These are phyloP conservation scores for Cryptosporidium baileyi DNA, from an alignment of 169 alveolate species.

Conservation along the genomic window DNA sequence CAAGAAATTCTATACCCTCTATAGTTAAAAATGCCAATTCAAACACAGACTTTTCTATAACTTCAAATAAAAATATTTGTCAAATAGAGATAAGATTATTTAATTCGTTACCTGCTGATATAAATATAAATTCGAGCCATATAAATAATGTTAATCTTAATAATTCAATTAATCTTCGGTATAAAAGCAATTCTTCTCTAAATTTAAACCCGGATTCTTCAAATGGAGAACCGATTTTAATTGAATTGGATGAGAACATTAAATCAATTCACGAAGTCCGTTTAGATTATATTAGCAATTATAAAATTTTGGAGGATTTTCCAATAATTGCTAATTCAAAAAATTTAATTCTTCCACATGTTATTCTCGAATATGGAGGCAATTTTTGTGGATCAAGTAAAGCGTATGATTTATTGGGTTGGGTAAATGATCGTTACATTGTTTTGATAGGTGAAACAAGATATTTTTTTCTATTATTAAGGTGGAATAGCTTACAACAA, in stretches of 20 bases:
- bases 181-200: conserved; percentile 19
- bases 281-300: neutral
- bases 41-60: neutral
- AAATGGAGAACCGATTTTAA: conserved; percentile 40
- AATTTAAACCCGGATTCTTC: neutral
- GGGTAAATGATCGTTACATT: conserved; percentile 40
- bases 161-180: conserved; percentile 9
- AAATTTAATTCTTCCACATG: neutral
- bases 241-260: conserved; percentile 32
- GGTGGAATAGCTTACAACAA: conserved; percentile 65
- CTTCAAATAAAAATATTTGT: neutral
- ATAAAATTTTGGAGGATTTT: neutral
- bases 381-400: neutral
- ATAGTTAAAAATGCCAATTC: neutral
- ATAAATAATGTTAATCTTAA: neutral
- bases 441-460: conserved; percentile 37
- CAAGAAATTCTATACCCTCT: neutral
- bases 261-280: conserved; percentile 27
- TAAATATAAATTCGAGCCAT: neutral
- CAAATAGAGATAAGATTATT: conserved; percentile 38
- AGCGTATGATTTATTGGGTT: conserved; percentile 45
- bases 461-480: conserved; percentile 6
- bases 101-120: conserved; percentile 59
- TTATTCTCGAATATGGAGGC: conserved; percentile 41
- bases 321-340: neutral